Evolutionary conservation across 2,329 filamentous ascomycete genomes (phyloP).

Genomic region (Fusarium nematophilum): DNA sequence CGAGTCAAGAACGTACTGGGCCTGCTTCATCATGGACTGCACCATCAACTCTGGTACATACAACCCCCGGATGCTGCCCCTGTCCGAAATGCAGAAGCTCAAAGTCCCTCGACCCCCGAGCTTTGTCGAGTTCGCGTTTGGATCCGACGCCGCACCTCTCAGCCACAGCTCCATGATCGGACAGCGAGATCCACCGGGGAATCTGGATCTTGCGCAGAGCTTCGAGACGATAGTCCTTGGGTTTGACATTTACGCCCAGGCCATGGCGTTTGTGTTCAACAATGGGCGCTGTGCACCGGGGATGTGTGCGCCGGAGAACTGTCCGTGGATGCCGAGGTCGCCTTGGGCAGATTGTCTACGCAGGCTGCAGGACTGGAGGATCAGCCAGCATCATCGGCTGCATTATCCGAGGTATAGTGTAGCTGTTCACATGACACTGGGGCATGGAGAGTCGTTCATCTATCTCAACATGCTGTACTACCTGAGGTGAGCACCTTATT

Average conservation of each 20-base stretch:
- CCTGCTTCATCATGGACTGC: constrained; percentile 58
- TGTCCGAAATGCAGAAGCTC: constrained; percentile 49
- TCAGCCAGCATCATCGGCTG: constrained; percentile 48
- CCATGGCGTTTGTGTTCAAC: constrained; percentile 56
- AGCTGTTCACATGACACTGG: constrained; percentile 52
- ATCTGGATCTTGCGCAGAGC: constrained; percentile 25
- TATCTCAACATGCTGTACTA: constrained; percentile 59
- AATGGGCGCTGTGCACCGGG: constrained; percentile 55
- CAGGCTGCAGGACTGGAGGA: constrained; percentile 51
- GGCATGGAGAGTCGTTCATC: constrained; percentile 55
- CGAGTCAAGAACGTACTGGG: constrained; percentile 57
- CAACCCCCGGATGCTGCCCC: constrained; percentile 51
- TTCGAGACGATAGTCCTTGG: constrained; percentile 54
- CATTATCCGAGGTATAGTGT: constrained; percentile 53
- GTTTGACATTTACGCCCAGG: constrained; percentile 56
- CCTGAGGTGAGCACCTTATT: constrained; percentile 46
- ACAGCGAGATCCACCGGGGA: neutral
- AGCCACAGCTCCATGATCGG: neutral
- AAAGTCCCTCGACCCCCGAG: constrained; percentile 47
- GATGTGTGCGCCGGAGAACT: constrained; percentile 53
- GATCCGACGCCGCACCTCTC: constrained; percentile 29
- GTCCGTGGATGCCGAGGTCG: constrained; percentile 53
- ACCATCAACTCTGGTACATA: constrained; percentile 56
- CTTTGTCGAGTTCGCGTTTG: constrained; percentile 54
- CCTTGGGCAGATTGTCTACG: constrained; percentile 48